These are phyloP conservation scores for Ampelocalamus luodianensis DNA, from an alignment of 176 grass and related monocot genomes.

Conservation along the genomic window DNA sequence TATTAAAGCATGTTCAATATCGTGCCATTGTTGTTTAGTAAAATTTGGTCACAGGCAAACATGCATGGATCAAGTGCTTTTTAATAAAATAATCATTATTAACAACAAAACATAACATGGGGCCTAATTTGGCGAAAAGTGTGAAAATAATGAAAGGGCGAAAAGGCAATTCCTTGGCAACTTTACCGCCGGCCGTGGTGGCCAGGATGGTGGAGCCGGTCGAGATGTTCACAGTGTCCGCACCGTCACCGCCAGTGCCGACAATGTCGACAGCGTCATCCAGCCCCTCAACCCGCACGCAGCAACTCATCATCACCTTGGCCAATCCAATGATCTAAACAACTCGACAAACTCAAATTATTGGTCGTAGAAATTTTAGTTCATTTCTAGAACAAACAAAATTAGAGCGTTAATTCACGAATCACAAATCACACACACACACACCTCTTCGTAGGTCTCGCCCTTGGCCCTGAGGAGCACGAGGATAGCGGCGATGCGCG, in stretches of 20 bases:
- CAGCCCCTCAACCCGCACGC: conserved; percentile 65
- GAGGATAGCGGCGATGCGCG: conserved; percentile 85
- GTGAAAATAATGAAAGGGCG: neutral
- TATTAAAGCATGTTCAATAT: too few species aligned
- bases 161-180: conserved; percentile 66
- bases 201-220: conserved; percentile 87
- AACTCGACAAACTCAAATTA: neutral
- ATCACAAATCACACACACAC: neutral
- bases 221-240: conserved; percentile 96
- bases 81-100: too few species aligned
- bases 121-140: too few species aligned
- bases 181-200: conserved; percentile 80
- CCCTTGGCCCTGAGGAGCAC: conserved; percentile 94
- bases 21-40: too few species aligned
- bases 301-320: conserved; percentile 77
- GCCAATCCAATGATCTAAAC: conserved; percentile 87
- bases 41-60: too few species aligned
- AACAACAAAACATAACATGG: too few species aligned
- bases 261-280: conserved; percentile 82
- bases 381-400: neutral
- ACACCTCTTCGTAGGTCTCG: conserved; percentile 92
- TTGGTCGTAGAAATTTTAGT: neutral
- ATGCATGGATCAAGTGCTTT: too few species aligned
- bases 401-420: neutral
- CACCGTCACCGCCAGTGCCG: conserved; percentile 89